Percentiles rank a stretch among this genome's conserved stretches.
phyloP scores from a whole-genome alignment of 1,284 basidiomycete species.

The Gomphus sp. region DNA sequence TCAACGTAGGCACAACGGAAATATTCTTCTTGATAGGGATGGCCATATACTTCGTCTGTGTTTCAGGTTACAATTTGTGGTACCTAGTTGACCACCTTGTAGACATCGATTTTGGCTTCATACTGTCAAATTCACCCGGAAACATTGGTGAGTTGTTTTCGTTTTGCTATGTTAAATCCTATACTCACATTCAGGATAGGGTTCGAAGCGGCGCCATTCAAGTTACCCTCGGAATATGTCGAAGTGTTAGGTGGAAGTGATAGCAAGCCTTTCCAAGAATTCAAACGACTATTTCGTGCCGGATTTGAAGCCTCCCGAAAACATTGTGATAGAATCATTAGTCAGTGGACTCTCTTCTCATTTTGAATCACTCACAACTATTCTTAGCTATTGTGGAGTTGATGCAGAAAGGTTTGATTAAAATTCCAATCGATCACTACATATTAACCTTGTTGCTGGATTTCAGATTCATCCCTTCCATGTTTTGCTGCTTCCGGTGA shows the following conservation, averaged over 20 bases:
- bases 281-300: constrained; percentile 81
- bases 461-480: constrained; percentile 79
- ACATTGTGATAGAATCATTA: constrained; percentile 95
- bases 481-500: constrained; percentile 91
- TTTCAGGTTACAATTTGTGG: constrained; percentile 1
- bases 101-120: constrained; percentile 98
- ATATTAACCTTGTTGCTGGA: background rate
- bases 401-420: constrained; percentile 77
- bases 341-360: constrained; percentile 38
- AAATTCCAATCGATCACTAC: no score
- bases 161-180: background rate
- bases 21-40: constrained; percentile 92
- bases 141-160: constrained; percentile 55
- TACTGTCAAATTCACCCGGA: constrained; percentile 94
- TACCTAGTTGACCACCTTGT: constrained; percentile 11
- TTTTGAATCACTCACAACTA: constrained; percentile 9
- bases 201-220: constrained; percentile 99
- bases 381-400: constrained; percentile 79
- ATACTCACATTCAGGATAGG: constrained; percentile 22
- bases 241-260: constrained; percentile 91
- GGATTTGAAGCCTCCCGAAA: constrained; percentile 93
- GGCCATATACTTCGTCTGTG: constrained; percentile 71
- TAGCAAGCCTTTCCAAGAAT: constrained; percentile 73
- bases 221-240: constrained; percentile 90
- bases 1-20: constrained; percentile 78